phyloP scores from a whole-genome alignment of 2,329 filamentous ascomycete genomes.

The Xylariaceae sp. region DNA sequence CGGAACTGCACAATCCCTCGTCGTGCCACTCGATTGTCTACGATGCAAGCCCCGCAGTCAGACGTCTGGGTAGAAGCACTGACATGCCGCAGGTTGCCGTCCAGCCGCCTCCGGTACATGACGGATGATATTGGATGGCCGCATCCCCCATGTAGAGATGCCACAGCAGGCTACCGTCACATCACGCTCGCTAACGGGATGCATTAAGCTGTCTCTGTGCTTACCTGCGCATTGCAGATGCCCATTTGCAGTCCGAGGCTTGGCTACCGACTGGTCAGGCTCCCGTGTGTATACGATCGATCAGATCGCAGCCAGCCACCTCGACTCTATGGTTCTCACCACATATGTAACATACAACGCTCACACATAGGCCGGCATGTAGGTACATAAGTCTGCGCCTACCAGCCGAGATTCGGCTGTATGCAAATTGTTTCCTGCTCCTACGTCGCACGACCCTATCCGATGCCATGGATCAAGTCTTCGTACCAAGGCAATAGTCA shows the following conservation, averaged over 20 bases:
- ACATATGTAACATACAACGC: neutral
- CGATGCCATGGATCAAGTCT: neutral
- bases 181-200: neutral
- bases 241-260: neutral
- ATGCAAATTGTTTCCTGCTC: too few relatives aligned
- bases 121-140: neutral
- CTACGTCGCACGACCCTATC: neutral
- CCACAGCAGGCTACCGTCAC: neutral
- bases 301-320: neutral
- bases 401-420: too few relatives aligned
- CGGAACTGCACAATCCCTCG: neutral
- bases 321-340: neutral
- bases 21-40: neutral
- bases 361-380: too few relatives aligned
- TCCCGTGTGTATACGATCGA: neutral
- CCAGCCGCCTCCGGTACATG: neutral
- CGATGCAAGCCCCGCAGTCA: neutral
- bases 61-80: neutral
- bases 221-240: neutral
- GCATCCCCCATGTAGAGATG: too few relatives aligned
- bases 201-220: neutral
- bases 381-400: too few relatives aligned
- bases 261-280: neutral
- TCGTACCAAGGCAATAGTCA: neutral
- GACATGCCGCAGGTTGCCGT: neutral